Conservation (phyloP, 768 basidiomycete genomes). For the Suillus bovinus region DNA sequence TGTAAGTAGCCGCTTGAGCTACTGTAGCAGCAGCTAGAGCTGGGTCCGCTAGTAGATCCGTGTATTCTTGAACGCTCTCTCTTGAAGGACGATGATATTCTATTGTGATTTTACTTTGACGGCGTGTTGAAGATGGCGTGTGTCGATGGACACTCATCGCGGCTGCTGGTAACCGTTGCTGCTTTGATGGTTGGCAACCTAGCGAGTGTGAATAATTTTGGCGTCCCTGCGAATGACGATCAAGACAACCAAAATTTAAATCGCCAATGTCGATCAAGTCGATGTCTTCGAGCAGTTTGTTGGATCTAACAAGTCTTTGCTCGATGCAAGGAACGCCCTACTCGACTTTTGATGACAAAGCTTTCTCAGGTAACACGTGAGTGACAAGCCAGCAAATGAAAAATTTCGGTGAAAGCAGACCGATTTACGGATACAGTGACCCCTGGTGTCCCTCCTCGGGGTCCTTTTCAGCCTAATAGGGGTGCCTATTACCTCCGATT, state of each 20-base stretch:
- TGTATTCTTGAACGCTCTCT: constrained; percentile 77
- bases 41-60: constrained; percentile 66
- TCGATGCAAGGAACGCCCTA: neutral
- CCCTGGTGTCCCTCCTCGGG: no score
- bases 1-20: constrained; percentile 29
- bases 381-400: neutral
- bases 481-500: neutral
- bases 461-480: no score
- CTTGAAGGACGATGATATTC: constrained; percentile 77
- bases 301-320: neutral
- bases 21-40: constrained; percentile 57
- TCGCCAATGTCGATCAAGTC: neutral
- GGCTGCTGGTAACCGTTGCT: constrained; percentile 7
- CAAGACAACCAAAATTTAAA: neutral
- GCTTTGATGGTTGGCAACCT: constrained; percentile 5
- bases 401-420: no score
- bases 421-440: no score
- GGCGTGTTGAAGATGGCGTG: constrained; percentile 24
- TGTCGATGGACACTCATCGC: constrained; percentile 18
- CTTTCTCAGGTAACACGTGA: neutral
- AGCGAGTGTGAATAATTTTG: neutral
- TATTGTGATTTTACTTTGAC: constrained; percentile 64
- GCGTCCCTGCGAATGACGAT: neutral
- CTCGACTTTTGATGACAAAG: constrained; percentile 1
- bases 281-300: neutral